phyloP scores from a whole-genome alignment of 192 early-diverging fungal genomes.

The Oehlia diaphana region DNA sequence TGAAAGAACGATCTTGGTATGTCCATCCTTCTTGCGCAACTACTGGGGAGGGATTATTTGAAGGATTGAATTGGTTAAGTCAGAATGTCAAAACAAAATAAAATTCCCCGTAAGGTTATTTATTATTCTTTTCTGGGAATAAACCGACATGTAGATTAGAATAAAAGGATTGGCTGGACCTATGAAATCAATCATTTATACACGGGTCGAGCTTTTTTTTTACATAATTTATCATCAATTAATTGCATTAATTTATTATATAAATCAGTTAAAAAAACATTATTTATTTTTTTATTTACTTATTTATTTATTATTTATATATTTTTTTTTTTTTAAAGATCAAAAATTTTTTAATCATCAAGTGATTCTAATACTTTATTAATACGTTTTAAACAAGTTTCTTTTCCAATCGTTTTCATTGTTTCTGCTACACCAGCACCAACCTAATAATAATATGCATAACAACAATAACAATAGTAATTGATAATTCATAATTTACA shows the following conservation, averaged over 20 bases:
- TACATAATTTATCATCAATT: background rate
- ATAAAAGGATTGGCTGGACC: background rate
- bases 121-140: background rate
- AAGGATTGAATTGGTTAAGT: conserved; percentile 85
- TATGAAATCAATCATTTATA: background rate
- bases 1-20: conserved; percentile 93
- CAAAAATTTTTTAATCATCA: background rate
- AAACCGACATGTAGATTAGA: background rate
- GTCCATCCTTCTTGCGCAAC: conserved; percentile 84
- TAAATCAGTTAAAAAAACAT: no score
- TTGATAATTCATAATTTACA: background rate
- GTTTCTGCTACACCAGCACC: conserved; percentile 60
- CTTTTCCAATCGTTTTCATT: conserved; percentile 47
- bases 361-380: conserved; percentile 17
- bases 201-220: background rate
- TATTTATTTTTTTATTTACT: no score
- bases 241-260: background rate
- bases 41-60: conserved; percentile 81
- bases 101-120: background rate
- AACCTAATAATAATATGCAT: conserved; percentile 33
- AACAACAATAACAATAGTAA: background rate
- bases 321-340: no score
- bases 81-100: conserved; percentile 71
- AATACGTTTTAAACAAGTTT: conserved; percentile 38
- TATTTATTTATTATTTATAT: no score